phyloP scores from a whole-genome alignment of 306 rosid species.

The Elaeagnus macrophylla region DNA sequence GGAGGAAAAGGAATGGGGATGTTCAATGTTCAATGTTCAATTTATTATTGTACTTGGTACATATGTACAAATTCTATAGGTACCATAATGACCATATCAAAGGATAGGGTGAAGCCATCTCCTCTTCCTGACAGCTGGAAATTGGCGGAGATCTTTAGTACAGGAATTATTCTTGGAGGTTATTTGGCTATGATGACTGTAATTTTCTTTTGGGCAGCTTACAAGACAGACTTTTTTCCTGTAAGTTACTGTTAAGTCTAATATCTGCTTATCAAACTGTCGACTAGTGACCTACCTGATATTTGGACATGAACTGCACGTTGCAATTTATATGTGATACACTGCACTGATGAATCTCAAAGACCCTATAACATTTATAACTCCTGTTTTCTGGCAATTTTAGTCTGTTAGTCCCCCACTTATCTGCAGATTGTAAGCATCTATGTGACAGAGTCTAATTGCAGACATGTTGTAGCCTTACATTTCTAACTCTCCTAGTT shows the following conservation, averaged over 20 bases:
- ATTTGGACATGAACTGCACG: neutral
- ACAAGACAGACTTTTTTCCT: constrained; percentile 67
- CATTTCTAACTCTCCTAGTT: no score
- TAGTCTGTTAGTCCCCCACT: neutral
- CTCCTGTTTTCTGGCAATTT: neutral
- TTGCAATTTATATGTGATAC: no score
- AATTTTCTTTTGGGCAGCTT: constrained; percentile 82
- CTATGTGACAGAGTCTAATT: no score
- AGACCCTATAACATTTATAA: no score
- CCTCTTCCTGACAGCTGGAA: constrained; percentile 91
- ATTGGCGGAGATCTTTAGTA: constrained; percentile 63
- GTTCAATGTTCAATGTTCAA: no score
- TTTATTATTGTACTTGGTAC: no score
- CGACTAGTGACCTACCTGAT: neutral
- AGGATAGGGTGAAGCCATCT: constrained; percentile 86
- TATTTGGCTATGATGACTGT: constrained; percentile 90
- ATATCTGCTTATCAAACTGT: neutral
- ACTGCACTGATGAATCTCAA: no score
- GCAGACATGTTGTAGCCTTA: no score
- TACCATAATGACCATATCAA: constrained; percentile 81
- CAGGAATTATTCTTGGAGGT: constrained; percentile 70
- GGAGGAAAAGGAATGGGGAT: no score
- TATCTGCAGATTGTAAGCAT: neutral
- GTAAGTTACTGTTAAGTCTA: constrained; percentile 27
- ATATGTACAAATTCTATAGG: constrained; percentile 26